Conservation (phyloP, 768 basidiomycete species). For the Russula brevipes region DNA sequence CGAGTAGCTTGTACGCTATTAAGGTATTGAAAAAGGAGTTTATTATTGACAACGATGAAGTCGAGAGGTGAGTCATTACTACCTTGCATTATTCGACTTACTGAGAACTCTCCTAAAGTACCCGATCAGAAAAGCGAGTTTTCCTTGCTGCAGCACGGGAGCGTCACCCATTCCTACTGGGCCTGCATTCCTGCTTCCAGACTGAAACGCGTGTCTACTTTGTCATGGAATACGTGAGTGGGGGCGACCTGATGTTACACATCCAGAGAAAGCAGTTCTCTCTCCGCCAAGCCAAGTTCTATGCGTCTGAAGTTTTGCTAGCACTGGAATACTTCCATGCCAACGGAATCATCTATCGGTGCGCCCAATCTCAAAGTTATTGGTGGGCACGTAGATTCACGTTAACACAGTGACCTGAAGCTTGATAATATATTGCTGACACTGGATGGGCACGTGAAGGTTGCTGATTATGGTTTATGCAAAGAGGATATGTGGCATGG, state of each 20-base stretch:
- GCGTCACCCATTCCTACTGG: constrained; percentile 95
- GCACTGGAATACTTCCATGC: constrained; percentile 97
- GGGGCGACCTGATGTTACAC: constrained; percentile 98
- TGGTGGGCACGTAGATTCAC: background rate
- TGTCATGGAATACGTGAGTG: constrained; percentile 99
- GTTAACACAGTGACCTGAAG: constrained; percentile 76
- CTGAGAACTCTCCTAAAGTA: constrained; percentile 44
- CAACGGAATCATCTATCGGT: constrained; percentile 99
- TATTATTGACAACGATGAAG: constrained; percentile 99
- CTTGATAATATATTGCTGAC: constrained; percentile 97
- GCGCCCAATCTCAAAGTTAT: constrained; percentile 27
- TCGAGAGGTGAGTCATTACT: constrained; percentile 71
- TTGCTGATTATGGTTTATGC: constrained; percentile 98
- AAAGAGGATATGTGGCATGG: constrained; percentile 99
- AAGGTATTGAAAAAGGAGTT: constrained; percentile 99
- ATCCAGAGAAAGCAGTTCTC: constrained; percentile 99
- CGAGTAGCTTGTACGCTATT: constrained; percentile 89
- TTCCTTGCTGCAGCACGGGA: constrained; percentile 96
- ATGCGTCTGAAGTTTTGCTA: constrained; percentile 92
- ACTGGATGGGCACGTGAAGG: constrained; percentile 95
- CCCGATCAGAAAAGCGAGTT: constrained; percentile 98
- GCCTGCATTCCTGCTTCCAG: constrained; percentile 98
- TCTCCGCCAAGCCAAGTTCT: constrained; percentile 97
- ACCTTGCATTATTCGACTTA: background rate
- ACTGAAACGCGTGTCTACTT: constrained; percentile 99